A percentile compares a stretch with the other conserved stretches of the same genome.
phyloP scores from a whole-genome alignment of 805 yeast genomes.

The Ascoidea rubescens region DNA sequence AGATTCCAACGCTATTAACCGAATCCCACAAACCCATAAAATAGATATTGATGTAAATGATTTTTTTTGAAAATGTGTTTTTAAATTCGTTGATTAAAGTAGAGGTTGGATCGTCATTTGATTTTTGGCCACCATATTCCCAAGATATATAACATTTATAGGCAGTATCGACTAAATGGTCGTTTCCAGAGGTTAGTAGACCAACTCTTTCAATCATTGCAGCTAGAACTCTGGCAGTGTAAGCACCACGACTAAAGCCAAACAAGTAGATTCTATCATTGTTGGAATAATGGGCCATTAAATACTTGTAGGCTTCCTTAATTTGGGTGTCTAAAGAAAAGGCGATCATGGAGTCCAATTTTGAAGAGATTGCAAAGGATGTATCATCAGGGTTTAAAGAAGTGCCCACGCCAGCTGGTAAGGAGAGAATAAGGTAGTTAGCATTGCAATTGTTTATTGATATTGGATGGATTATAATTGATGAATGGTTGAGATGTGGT shows the following conservation, averaged over 20 bases:
- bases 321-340: constrained; percentile 42
- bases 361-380: constrained; percentile 12
- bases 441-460: not conserved
- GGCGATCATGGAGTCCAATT: constrained; percentile 35
- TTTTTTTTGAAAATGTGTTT: constrained; percentile 33
- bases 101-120: constrained; percentile 27
- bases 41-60: constrained; percentile 26
- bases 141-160: constrained; percentile 50
- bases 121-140: constrained; percentile 44
- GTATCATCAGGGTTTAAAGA: constrained; percentile 26
- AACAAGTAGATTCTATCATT: constrained; percentile 42
- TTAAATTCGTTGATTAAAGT: constrained; percentile 39
- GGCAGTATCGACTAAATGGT: constrained; percentile 41
- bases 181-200: constrained; percentile 37
- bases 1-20: constrained; percentile 49
- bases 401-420: constrained; percentile 44
- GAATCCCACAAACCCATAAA: constrained; percentile 63
- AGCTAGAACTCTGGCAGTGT: constrained; percentile 46
- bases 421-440: no score
- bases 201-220: constrained; percentile 61
- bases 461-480: not conserved
- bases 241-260: constrained; percentile 56
- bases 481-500: not conserved
- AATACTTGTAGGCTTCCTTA: constrained; percentile 38
- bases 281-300: constrained; percentile 30